Base-by-base conservation (phyloP, 1,284 basidiomycete species). In the Ganoderma meredithae region DNA sequence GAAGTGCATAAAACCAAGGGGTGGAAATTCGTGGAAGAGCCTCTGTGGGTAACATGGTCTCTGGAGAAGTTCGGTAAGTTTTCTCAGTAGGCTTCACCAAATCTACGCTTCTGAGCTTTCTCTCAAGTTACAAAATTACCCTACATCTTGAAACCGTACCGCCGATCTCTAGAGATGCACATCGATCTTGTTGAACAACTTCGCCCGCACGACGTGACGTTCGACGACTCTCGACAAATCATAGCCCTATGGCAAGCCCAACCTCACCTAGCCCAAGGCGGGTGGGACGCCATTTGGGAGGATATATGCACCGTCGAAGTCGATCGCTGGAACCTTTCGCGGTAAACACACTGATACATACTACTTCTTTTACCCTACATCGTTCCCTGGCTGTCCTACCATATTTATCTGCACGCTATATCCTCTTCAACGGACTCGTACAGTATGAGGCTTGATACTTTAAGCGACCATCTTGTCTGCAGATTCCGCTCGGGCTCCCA, bases 41-140 rank as follows among this genome's bases (percentile, higher is more conserved):
- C 90, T 0, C 80, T 95, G 55, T 94, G 93, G 93, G 81, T 86
- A 33, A 93, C 92, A 13, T 95, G 93, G 93, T 83, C 93, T 1
- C 78, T 95, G 33, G 90, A 92, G 73, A 90, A 86, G 77, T 93
- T 94, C 69, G 91, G 92, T 91, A 72, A 52, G 85, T 31, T 1
- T 22, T 6, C 52, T 36, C 17, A 6, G 55, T 39, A 17, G 27
- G 7, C 31, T 41, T 8, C 6, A 27, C 33, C 15, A 39, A 15
- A 31, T 5, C 15, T 22, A 59, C 15, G 39, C 12, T 43, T 36
- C 19, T 61, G 53, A 49, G 31, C 31, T 31, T 47, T 40, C 7
- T 49, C 36, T 7, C 2, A 19, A 94, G 92, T 88, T 15, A 84
- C 84, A 19, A 83, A 83, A 7, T 77, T 92, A 25, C 81, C 90